Percentiles rank a stretch among this genome's conserved stretches.
These are phyloP conservation scores for Zanthoxylum bungeanum DNA, from an alignment of 345 rosid species.

Conservation along the genomic window DNA sequence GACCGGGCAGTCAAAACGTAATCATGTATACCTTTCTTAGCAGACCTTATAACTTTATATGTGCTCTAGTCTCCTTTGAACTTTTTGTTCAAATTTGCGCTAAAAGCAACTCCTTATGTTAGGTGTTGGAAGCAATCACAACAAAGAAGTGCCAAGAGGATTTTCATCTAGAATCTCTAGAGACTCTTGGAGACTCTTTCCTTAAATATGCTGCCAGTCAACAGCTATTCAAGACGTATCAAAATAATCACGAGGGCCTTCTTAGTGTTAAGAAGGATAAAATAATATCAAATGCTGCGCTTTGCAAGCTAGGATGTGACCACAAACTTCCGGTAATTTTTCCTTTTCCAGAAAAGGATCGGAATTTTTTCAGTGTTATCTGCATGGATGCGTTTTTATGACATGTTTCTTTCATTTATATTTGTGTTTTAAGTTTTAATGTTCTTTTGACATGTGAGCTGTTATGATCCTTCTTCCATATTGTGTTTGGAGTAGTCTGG, in stretches of 20 bases:
- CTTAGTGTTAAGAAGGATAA: conserved; percentile 63
- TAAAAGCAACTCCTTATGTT: conserved; percentile 14
- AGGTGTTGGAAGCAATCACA: conserved; percentile 91
- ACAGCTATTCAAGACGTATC: conserved; percentile 55
- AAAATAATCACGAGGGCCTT: conserved; percentile 71
- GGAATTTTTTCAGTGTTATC: neutral
- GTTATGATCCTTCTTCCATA: neutral
- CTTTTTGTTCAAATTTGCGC: conserved; percentile 3
- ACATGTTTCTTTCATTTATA: neutral
- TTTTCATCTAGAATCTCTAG: conserved; percentile 81
- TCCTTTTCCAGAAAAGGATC: neutral
- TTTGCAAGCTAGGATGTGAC: conserved; percentile 66
- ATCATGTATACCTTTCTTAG: neutral
- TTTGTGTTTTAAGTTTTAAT: neutral
- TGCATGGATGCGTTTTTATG: neutral
- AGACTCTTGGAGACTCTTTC: conserved; percentile 93
- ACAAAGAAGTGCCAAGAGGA: conserved; percentile 75
- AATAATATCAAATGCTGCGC: conserved; percentile 64
- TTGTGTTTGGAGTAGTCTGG: neutral
- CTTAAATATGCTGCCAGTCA: conserved; percentile 79
- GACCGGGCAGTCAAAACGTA: neutral
- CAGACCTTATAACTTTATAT: neutral
- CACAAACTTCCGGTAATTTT: conserved; percentile 65
- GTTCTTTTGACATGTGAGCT: neutral
- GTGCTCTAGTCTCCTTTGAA: neutral